These are phyloP conservation scores for Scheffersomyces coipomensis DNA, from an alignment of 805 yeast species.

Conservation along the genomic window DNA sequence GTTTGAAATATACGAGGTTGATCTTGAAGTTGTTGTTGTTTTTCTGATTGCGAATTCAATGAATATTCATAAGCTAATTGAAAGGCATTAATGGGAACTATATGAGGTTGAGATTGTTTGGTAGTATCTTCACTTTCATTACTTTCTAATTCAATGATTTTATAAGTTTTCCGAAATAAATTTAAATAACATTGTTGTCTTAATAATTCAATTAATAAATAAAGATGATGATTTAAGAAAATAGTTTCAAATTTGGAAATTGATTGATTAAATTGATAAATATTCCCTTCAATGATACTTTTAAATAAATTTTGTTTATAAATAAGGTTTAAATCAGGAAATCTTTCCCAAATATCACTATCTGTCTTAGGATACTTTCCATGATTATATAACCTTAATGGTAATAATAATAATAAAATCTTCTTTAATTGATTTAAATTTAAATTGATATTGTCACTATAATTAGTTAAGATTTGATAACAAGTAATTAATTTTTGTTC, in stretches of 20 bases:
- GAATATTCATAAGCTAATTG: slow-evolving; percentile 43
- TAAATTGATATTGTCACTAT: slow-evolving; percentile 9
- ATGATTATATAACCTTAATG: slow-evolving; percentile 53
- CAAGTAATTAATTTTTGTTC: slow-evolving; percentile 54
- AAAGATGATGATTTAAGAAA: slow-evolving; percentile 59
- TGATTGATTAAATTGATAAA: slow-evolving; percentile 47
- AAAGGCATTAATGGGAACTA: slow-evolving; percentile 41
- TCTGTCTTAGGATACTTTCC: slow-evolving; percentile 45
- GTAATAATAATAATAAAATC: slow-evolving; percentile 61
- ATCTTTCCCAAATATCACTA: slow-evolving; percentile 32
- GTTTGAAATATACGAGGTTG: slow-evolving; percentile 6
- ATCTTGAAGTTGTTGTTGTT: slow-evolving; percentile 1
- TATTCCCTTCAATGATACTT: slow-evolving; percentile 54
- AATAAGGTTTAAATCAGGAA: slow-evolving; percentile 38
- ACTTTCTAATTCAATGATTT: slow-evolving; percentile 15
- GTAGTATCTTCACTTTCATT: slow-evolving; percentile 15
- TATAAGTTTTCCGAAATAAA: slow-evolving; percentile 43
- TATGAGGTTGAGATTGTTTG: slow-evolving; percentile 24
- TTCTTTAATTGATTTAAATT: slow-evolving; percentile 32
- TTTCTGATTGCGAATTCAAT: neutral
- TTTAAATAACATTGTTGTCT: slow-evolving; percentile 50
- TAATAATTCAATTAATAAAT: slow-evolving; percentile 55
- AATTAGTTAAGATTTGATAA: slow-evolving; percentile 30
- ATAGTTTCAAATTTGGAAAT: slow-evolving; percentile 45
- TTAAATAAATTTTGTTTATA: slow-evolving; percentile 48